A percentile compares a stretch with the other conserved stretches of the same genome.
phyloP scores from a whole-genome alignment of 805 yeast species.

The Ogataea nakhonphanomensis region DNA sequence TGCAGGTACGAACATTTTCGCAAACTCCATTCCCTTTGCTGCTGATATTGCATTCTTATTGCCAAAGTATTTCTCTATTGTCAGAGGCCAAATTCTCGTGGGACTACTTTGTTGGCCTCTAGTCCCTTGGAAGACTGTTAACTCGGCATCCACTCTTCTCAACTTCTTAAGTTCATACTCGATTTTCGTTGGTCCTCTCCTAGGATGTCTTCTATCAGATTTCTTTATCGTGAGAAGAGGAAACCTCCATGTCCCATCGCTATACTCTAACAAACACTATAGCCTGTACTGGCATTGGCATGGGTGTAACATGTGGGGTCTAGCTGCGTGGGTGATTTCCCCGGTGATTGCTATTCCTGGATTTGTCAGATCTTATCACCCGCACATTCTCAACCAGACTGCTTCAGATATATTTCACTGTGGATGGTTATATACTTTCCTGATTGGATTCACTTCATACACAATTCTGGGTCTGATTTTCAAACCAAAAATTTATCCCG shows the following conservation, averaged over 20 bases:
- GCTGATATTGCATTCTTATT: constrained; percentile 28
- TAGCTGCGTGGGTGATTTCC: constrained; percentile 18
- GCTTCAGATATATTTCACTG: constrained; percentile 23
- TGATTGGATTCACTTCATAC: constrained; percentile 18
- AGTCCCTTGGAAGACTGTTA: constrained; percentile 25
- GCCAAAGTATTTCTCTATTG: constrained; percentile 29
- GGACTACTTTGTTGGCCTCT: constrained; percentile 23
- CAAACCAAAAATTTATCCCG: constrained; percentile 24
- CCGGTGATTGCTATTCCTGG: constrained; percentile 29
- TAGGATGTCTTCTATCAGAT: constrained; percentile 21
- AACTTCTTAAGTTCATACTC: constrained; percentile 23
- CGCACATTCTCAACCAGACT: constrained; percentile 12
- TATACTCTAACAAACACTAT: constrained; percentile 14
- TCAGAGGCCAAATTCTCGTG: constrained; percentile 21
- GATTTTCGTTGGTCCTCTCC: constrained; percentile 23
- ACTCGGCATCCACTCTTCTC: constrained; percentile 18
- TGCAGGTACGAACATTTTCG: constrained; percentile 32
- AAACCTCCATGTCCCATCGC: constrained; percentile 22
- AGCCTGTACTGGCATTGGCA: constrained; percentile 18
- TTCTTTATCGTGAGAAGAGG: constrained; percentile 20
- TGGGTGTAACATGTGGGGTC: constrained; percentile 21
- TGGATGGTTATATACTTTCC: constrained; percentile 26
- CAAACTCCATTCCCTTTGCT: constrained; percentile 27
- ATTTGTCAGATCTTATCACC: constrained; percentile 25
- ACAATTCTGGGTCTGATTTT: constrained; percentile 14